Conservation (phyloP, 1,284 basidiomycete species). For the Cutaneotrichosporon sp. region DNA sequence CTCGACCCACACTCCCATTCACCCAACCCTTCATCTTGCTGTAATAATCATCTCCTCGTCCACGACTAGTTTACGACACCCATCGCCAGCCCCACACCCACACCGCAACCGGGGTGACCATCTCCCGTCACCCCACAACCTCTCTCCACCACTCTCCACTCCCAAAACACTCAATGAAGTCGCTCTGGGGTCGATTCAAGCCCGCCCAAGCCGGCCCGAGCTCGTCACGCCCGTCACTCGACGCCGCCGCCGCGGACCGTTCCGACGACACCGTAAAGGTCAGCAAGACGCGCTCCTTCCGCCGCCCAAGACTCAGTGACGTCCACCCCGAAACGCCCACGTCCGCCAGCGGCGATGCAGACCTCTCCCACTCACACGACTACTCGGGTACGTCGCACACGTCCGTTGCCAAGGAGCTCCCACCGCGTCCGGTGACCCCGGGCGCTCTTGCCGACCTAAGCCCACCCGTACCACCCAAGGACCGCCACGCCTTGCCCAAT, state of each 20-base stretch:
- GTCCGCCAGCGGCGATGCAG: neutral
- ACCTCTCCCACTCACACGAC: neutral
- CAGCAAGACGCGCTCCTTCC: slow-evolving; percentile 2
- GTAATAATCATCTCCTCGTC: neutral
- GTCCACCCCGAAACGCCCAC: neutral
- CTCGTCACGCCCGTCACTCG: slow-evolving; percentile 11
- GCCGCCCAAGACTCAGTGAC: neutral
- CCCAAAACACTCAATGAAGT: slow-evolving; percentile 29
- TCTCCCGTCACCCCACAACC: slow-evolving; percentile 4
- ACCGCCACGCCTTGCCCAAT: neutral
- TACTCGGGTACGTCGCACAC: neutral
- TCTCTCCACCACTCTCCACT: neutral
- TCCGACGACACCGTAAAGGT: slow-evolving; percentile 18
- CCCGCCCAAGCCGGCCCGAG: slow-evolving; percentile 10
- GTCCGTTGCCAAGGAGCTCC: slow-evolving; percentile 1
- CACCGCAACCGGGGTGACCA: slow-evolving; percentile 7
- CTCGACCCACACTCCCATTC: neutral
- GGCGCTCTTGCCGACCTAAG: neutral
- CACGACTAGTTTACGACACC: neutral
- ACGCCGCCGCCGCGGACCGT: neutral
- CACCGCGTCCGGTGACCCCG: slow-evolving; percentile 10
- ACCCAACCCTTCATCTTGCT: neutral
- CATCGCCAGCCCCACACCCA: neutral
- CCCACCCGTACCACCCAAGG: neutral
- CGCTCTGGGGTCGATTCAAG: slow-evolving; percentile 37